Conservation (phyloP, 768 basidiomycete species). For the Cyclocybe aegerita region DNA sequence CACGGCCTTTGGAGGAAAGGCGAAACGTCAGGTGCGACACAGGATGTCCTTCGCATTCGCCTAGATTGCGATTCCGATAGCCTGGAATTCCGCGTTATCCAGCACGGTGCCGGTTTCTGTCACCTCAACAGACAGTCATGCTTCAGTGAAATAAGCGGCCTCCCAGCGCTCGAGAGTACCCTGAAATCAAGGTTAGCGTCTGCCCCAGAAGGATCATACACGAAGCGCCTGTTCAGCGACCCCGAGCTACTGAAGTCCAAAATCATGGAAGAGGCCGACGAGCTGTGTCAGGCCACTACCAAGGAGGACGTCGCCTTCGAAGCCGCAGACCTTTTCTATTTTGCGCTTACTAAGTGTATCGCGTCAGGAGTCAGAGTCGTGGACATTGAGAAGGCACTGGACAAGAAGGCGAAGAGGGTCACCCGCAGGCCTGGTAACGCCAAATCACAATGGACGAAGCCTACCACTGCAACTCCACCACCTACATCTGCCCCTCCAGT, state of each 20-base stretch:
- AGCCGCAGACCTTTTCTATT: constrained; percentile 94
- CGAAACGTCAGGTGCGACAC: constrained; percentile 92
- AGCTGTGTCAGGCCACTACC: constrained; percentile 81
- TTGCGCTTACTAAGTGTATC: constrained; percentile 82
- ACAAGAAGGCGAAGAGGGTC: constrained; percentile 83
- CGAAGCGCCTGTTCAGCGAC: constrained; percentile 82
- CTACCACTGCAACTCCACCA: constrained; percentile 14
- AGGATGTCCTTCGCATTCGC: constrained; percentile 79
- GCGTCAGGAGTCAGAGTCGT: constrained; percentile 77
- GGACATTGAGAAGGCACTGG: constrained; percentile 83
- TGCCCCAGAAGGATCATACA: constrained; percentile 92
- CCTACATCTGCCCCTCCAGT: constrained; percentile 14
- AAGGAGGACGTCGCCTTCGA: constrained; percentile 90
- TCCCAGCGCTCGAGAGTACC: constrained; percentile 79
- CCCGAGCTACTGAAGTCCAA: constrained; percentile 82
- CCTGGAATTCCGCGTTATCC: constrained; percentile 87
- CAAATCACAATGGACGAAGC: constrained; percentile 72
- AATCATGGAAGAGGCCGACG: constrained; percentile 98
- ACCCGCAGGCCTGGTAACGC: constrained; percentile 89
- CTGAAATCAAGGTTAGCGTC: constrained; percentile 67
- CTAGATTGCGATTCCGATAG: constrained; percentile 93
- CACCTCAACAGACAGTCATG: constrained; percentile 87
- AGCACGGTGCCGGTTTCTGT: constrained; percentile 91
- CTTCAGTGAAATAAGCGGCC: constrained; percentile 80
- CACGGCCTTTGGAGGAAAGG: constrained; percentile 98